These are phyloP conservation scores for Ulmus americana DNA, from an alignment of 331 rosid genomes.

Conservation along the genomic window DNA sequence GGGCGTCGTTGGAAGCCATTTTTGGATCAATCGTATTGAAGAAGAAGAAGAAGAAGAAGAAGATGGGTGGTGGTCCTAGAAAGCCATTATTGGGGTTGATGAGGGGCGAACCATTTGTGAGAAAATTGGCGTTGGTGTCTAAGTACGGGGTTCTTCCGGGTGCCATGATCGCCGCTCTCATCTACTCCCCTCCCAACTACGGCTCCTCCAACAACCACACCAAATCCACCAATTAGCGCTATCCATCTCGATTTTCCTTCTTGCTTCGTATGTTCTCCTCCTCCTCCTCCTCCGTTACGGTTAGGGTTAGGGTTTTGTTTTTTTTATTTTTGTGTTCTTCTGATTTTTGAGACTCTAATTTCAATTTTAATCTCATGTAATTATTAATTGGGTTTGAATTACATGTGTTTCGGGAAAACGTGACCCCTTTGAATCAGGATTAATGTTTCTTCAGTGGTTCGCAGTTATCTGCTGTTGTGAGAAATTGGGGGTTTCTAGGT, in stretches of 20 bases:
- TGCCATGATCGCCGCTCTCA: slow-evolving; percentile 45
- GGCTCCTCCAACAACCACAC: slow-evolving; percentile 12
- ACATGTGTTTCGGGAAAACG: background rate
- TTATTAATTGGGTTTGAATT: background rate
- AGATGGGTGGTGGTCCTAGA: background rate
- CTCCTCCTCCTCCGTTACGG: background rate
- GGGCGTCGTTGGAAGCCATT: no score
- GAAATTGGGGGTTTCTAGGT: background rate
- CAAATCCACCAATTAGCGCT: slow-evolving; percentile 23
- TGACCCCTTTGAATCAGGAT: no score
- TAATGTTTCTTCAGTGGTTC: background rate
- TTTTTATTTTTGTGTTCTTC: background rate
- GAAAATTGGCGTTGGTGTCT: slow-evolving; percentile 48
- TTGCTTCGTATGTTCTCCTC: background rate
- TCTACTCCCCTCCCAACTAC: slow-evolving; percentile 52
- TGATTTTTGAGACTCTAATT: background rate
- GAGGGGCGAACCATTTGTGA: slow-evolving; percentile 52
- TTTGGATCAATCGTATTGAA: background rate
- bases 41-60: slow-evolving; percentile 1
- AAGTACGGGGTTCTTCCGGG: slow-evolving; percentile 47
- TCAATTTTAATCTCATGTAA: background rate
- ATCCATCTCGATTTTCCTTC: background rate
- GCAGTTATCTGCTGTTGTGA: background rate
- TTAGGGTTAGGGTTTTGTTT: background rate
- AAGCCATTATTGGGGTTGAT: slow-evolving; percentile 31